Base-by-base conservation (phyloP, 2,329 filamentous ascomycete species). In the Penicillium sp. region DNA sequence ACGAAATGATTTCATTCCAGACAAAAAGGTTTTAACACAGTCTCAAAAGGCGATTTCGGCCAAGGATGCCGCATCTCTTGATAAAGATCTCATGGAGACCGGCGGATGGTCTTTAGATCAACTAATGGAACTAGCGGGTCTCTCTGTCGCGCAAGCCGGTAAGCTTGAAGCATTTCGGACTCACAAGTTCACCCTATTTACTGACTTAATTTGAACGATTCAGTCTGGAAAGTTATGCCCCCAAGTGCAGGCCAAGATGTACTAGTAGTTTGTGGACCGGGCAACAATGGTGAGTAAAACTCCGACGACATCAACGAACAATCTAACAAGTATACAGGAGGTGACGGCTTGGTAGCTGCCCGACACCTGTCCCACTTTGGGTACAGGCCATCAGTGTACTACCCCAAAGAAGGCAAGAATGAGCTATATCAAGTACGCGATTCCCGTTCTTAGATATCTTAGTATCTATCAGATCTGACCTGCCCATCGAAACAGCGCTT, bases 121-220 rank as follows among this genome's bases (percentile, higher is more conserved):
- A 75, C 80, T 99, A 45, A 97, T 99, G 94, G 94, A 97, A 71
- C 79, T 99, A 7, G 94, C 94, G 41, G 94, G 94, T 0, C 81
- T 99, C 0, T 92, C 92, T 1, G 92, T 97, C 24, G 93, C 93
- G 11, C 92, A 97, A 79, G 92, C 89, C 47, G 86, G 91, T 92
- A 70, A 54, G 79, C 48, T 34, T 16, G 43, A 39, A 41, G 18
- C n/a, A 31, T 14, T 13, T 42, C 10, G 34, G n/a, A 42, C 34
- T 5, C 7, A 13, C n/a, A 5, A 10, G 16, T 1, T 24, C 5
- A 8, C 18, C 16, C 10, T 8, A 5, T 0, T 32, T 50, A 11
- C 54, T 57, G 21, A 61, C 45, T 32, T 11, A 32, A 22, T 14
- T 31, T 10, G 10, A 36, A 18, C 18, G 43, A 39, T 40, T n/a